phyloP scores from a whole-genome alignment of 768 basidiomycete genomes.

The Cubamyces sp. region DNA sequence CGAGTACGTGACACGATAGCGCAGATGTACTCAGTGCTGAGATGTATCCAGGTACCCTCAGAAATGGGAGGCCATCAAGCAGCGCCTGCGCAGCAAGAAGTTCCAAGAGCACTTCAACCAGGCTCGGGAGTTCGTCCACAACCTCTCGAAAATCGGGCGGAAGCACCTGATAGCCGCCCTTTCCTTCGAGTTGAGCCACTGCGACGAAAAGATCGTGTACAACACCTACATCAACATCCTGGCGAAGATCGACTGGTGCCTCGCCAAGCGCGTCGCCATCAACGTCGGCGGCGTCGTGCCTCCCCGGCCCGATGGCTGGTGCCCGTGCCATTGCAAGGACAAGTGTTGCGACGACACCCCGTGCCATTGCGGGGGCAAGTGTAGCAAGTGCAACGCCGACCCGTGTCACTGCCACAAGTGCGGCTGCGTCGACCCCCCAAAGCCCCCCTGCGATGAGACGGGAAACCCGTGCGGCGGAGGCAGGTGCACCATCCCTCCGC shows the following conservation, averaged over 20 bases:
- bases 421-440: too few species aligned
- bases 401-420: too few species aligned
- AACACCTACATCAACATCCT: conserved; percentile 66
- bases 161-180: conserved; percentile 68
- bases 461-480: too few species aligned
- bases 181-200: conserved; percentile 84
- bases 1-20: conserved; percentile 45
- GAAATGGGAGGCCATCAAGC: conserved; percentile 56
- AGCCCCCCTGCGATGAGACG: too few species aligned
- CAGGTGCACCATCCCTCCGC: too few species aligned
- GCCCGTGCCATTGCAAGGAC: too few species aligned
- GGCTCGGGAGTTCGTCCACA: conserved; percentile 80
- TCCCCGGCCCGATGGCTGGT: too few species aligned
- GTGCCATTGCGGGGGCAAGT: too few species aligned
- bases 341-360: too few species aligned
- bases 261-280: conserved; percentile 69
- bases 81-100: conserved; percentile 67
- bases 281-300: conserved; percentile 69
- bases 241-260: conserved; percentile 72
- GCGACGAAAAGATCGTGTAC: conserved; percentile 75
- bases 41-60: conserved; percentile 45
- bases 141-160: conserved; percentile 86
- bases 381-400: too few species aligned
- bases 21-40: conserved; percentile 25
- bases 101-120: conserved; percentile 83